A percentile compares a stretch with the other conserved stretches of the same genome.
Evolutionary conservation across 148 eudicot genomes (phyloP).

Genomic region (Fallopia convolvulus): DNA sequence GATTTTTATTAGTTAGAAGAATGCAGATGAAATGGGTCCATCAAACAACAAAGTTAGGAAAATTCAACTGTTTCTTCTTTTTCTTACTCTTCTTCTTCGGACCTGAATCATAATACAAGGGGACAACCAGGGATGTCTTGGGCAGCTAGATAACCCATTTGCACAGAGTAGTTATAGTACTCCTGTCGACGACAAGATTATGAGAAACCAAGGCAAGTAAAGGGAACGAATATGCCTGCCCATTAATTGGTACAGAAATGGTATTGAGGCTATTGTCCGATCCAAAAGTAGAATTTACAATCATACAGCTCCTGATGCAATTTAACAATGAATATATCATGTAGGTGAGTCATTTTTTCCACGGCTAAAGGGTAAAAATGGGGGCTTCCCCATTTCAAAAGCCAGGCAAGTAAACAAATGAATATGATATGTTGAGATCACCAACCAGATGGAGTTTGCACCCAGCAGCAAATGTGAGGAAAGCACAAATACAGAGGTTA

Average conservation of each 20-base stretch:
- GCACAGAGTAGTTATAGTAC: no score
- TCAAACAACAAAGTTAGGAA: neutral
- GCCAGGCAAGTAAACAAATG: neutral
- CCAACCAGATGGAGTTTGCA: neutral
- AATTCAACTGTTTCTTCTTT: no score
- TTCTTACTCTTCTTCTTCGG: no score
- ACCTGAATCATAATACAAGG: no score
- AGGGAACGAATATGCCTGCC: neutral
- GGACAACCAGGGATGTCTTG: neutral
- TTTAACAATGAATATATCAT: constrained; percentile 2
- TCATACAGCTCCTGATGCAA: neutral
- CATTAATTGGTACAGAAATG: neutral
- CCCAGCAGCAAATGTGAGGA: neutral
- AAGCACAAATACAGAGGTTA: neutral
- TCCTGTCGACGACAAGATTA: neutral
- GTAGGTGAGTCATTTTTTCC: neutral
- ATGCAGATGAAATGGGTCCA: neutral
- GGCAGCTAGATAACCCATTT: no score
- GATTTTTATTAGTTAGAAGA: no score
- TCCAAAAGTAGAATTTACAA: constrained; percentile 6
- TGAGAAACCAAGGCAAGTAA: neutral
- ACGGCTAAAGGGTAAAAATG: constrained; percentile 2
- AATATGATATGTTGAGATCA: constrained; percentile 2
- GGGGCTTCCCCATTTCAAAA: constrained; percentile 5
- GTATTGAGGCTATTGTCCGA: constrained; percentile 7